Percentiles rank a stretch among this genome's conserved stretches.
These are phyloP conservation scores for Protomyces gravidus DNA, from an alignment of 1,139 yeast genomes.

Conservation along the genomic window DNA sequence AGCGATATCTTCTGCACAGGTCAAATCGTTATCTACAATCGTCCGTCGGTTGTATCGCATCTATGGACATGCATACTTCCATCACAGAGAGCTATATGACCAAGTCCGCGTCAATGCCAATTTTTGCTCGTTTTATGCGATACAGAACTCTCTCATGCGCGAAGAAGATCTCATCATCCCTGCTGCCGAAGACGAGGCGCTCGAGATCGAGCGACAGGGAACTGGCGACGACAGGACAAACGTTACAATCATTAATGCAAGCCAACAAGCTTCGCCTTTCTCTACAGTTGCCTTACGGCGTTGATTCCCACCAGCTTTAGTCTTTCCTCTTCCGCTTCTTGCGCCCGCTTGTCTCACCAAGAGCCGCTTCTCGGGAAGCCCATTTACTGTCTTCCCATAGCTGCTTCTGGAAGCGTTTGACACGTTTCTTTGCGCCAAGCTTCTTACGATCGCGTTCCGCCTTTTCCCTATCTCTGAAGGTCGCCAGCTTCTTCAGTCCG, in stretches of 20 bases:
- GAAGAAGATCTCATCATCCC: background rate
- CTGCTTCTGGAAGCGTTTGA: constrained; percentile 85
- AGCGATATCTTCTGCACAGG: background rate
- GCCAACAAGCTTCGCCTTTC: no score
- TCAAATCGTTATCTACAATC: background rate
- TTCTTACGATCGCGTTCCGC: constrained; percentile 76
- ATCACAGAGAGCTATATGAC: constrained; percentile 3
- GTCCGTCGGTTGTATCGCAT: constrained; percentile 21
- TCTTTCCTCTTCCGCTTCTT: background rate
- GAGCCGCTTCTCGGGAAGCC: constrained; percentile 1
- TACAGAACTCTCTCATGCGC: background rate
- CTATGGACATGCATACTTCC: constrained; percentile 21
- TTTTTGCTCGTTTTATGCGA: background rate
- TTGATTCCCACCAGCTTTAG: background rate
- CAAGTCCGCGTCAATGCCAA: background rate
- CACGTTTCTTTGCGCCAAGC: constrained; percentile 72
- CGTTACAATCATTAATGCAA: no score
- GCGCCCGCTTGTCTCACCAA: background rate
- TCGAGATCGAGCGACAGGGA: background rate
- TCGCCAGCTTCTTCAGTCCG: constrained; percentile 88
- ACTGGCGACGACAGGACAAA: no score
- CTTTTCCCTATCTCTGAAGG: constrained; percentile 74
- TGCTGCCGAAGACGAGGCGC: background rate
- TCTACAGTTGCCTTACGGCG: background rate
- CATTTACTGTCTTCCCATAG: constrained; percentile 40